phyloP scores from a whole-genome alignment of 371 early-diverging fungal species.

The Capillidium heterosporum region DNA sequence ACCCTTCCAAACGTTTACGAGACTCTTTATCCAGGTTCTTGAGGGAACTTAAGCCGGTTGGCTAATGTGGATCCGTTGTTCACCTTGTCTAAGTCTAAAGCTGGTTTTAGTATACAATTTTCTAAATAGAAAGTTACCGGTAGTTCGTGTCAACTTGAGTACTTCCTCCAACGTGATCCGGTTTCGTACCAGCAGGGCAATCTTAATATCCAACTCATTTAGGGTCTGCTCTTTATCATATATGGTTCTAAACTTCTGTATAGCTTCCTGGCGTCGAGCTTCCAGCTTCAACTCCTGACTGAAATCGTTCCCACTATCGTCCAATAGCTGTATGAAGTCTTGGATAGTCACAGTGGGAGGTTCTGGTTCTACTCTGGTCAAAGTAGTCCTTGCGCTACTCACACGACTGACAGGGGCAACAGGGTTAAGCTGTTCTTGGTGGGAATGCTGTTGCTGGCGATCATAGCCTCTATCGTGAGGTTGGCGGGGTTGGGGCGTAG shows the following conservation, averaged over 20 bases:
- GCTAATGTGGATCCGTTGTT: neutral
- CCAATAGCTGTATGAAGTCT: slow-evolving; percentile 73
- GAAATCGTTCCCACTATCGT: slow-evolving; percentile 80
- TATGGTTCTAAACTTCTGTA: slow-evolving; percentile 81
- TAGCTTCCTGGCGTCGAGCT: slow-evolving; percentile 58
- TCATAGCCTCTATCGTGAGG: neutral
- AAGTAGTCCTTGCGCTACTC: neutral
- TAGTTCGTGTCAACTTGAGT: neutral
- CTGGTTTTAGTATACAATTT: too few relatives aligned
- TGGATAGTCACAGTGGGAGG: slow-evolving; percentile 49
- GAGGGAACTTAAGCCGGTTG: slow-evolving; percentile 11
- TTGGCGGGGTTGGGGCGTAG: too few relatives aligned
- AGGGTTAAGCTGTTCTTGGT: neutral
- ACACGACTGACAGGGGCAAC: neutral
- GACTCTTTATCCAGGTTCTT: slow-evolving; percentile 72
- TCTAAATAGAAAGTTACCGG: neutral
- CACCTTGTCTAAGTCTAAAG: neutral
- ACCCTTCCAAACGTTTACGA: slow-evolving; percentile 52
- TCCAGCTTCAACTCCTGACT: slow-evolving; percentile 84
- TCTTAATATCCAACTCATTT: slow-evolving; percentile 88
- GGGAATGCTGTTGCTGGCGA: neutral
- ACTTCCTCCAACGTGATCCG: slow-evolving; percentile 89
- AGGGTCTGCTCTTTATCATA: slow-evolving; percentile 60
- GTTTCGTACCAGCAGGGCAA: slow-evolving; percentile 92
- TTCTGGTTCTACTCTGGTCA: neutral